phyloP scores from a whole-genome alignment of 2,329 filamentous ascomycete species.

The Neopestalotiopsis sp. region DNA sequence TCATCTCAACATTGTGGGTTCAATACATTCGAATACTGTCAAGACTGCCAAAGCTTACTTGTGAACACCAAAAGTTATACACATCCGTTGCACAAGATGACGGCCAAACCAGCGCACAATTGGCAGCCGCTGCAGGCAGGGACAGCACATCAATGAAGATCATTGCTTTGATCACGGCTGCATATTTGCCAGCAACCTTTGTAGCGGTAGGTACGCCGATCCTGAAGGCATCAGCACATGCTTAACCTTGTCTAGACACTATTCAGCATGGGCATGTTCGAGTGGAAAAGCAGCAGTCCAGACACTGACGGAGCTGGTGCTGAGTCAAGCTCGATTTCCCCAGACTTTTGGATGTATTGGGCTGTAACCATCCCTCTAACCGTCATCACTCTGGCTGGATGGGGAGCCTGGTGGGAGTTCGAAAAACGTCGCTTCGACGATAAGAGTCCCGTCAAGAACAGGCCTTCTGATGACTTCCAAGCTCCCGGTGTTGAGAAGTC shows the following conservation, averaged over 20 bases:
- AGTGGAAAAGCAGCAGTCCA: background rate
- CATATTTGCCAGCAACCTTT: constrained; percentile 42
- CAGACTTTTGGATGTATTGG: constrained; percentile 14
- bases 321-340: background rate
- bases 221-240: no score
- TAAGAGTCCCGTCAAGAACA: background rate
- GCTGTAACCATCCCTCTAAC: constrained; percentile 1
- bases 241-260: background rate
- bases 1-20: constrained; percentile 7
- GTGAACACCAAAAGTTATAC: background rate
- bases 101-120: background rate
- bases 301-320: background rate
- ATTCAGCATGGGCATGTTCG: constrained; percentile 14
- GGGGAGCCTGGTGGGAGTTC: background rate
- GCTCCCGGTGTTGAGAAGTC: background rate
- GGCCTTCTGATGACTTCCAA: background rate
- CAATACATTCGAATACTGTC: background rate
- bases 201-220: constrained; percentile 30
- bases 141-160: constrained; percentile 28
- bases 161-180: constrained; percentile 41
- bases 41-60: background rate
- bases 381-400: constrained; percentile 2
- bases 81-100: constrained; percentile 7
- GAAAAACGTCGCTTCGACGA: background rate
- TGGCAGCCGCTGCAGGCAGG: constrained; percentile 5